Evolutionary conservation across 2,329 filamentous ascomycete species (phyloP).

Genomic region (Fonsecaea monophora): DNA sequence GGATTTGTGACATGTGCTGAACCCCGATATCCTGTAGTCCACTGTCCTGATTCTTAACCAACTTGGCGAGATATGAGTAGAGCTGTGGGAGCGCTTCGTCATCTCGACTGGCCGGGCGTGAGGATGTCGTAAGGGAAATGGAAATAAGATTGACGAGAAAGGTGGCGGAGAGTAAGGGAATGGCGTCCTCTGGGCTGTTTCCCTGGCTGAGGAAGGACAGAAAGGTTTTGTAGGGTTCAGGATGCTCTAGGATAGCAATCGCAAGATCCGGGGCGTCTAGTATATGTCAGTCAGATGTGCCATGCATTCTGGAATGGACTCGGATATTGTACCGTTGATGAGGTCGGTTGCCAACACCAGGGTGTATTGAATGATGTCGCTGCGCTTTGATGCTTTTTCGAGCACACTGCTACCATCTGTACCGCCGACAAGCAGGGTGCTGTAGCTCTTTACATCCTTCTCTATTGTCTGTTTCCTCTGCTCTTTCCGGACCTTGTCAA

Average conservation of each 20-base stretch:
- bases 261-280: slow-evolving; percentile 80
- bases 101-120: slow-evolving; percentile 67
- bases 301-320: not conserved
- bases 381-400: slow-evolving; percentile 81
- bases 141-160: slow-evolving; percentile 82
- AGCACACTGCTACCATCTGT: slow-evolving; percentile 74
- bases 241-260: slow-evolving; percentile 74
- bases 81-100: slow-evolving; percentile 79
- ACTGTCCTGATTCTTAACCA: slow-evolving; percentile 84
- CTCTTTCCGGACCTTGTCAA: slow-evolving; percentile 95
- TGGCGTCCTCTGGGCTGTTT: slow-evolving; percentile 80
- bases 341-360: slow-evolving; percentile 87
- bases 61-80: slow-evolving; percentile 81
- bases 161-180: slow-evolving; percentile 87
- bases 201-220: slow-evolving; percentile 84
- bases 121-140: slow-evolving; percentile 65
- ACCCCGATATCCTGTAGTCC: slow-evolving; percentile 95
- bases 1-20: slow-evolving; percentile 83
- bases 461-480: slow-evolving; percentile 84
- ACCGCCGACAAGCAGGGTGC: slow-evolving; percentile 76
- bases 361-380: slow-evolving; percentile 93
- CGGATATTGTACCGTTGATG: slow-evolving; percentile 69
- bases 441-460: slow-evolving; percentile 78
- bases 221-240: slow-evolving; percentile 76
- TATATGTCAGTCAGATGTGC: slow-evolving; percentile 17